phyloP scores from a whole-genome alignment of 371 early-diverging fungal genomes.

The Basidiobolus meristosporus region DNA sequence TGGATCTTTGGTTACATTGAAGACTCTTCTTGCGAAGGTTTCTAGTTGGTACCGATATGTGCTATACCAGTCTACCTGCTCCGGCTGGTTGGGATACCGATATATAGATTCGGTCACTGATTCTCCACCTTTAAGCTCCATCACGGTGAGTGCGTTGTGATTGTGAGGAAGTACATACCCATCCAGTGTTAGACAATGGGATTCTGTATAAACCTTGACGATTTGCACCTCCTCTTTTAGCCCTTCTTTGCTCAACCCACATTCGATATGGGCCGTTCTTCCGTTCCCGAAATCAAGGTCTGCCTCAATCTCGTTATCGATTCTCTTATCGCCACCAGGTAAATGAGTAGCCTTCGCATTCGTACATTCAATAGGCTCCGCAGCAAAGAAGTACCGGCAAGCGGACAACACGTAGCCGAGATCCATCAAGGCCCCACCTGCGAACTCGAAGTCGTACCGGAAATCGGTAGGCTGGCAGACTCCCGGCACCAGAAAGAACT shows the following conservation, averaged over 20 bases:
- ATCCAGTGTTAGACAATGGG: too few relatives aligned
- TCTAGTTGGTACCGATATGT: neutral
- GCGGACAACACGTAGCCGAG: conserved; percentile 13
- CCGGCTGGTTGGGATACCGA: neutral
- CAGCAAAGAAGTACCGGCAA: conserved; percentile 9
- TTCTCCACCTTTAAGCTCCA: conserved; percentile 1
- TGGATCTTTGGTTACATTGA: neutral
- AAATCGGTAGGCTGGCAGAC: conserved; percentile 11
- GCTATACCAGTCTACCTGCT: neutral
- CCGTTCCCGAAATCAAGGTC: conserved; percentile 3
- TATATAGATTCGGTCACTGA: neutral
- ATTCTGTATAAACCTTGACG: too few relatives aligned
- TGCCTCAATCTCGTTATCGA: conserved; percentile 9
- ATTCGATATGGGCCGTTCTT: conserved; percentile 1
- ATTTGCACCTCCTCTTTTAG: too few relatives aligned
- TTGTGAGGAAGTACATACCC: too few relatives aligned
- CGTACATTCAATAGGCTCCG: conserved; percentile 5
- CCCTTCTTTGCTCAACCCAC: too few relatives aligned
- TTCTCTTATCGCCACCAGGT: conserved; percentile 4
- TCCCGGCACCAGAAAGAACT: conserved; percentile 2
- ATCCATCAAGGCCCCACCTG: conserved; percentile 20
- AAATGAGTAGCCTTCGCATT: conserved; percentile 4
- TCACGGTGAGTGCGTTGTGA: too few relatives aligned
- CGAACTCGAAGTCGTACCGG: conserved; percentile 14
- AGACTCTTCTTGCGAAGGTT: neutral